Evolutionary conservation across 1,284 basidiomycete species (phyloP).

Genomic region (Ceratobasidium sp.): DNA sequence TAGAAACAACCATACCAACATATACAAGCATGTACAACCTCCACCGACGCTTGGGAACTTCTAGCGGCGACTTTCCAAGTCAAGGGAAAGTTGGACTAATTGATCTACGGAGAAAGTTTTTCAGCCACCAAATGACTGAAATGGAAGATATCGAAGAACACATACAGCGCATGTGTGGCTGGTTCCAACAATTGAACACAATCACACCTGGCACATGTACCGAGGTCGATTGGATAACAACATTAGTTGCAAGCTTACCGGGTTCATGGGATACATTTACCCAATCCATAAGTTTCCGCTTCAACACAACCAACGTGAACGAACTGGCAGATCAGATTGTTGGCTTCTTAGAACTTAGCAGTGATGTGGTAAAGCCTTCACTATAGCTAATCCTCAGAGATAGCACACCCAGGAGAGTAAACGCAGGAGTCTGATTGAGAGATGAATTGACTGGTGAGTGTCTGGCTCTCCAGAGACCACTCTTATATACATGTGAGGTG

Average conservation of each 20-base stretch:
- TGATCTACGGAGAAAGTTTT: slow-evolving; percentile 10
- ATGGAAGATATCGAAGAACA: slow-evolving; percentile 4
- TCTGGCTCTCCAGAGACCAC: too few species aligned
- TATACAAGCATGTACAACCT: slow-evolving; percentile 8
- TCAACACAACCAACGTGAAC: neutral
- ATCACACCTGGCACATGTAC: slow-evolving; percentile 2
- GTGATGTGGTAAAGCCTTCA: too few species aligned
- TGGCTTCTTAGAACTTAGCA: too few species aligned
- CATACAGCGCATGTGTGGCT: slow-evolving; percentile 5
- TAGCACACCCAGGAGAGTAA: too few species aligned
- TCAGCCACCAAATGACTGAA: slow-evolving; percentile 3
- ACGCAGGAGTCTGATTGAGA: too few species aligned
- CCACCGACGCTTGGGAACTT: slow-evolving; percentile 5
- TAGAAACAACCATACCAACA: neutral
- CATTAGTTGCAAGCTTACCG: slow-evolving; percentile 18
- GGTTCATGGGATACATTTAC: slow-evolving; percentile 25
- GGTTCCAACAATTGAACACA: slow-evolving; percentile 11
- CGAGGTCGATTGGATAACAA: slow-evolving; percentile 15
- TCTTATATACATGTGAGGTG: too few species aligned
- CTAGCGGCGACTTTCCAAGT: slow-evolving; percentile 15
- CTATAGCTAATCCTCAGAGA: too few species aligned
- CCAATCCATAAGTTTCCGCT: slow-evolving; percentile 14
- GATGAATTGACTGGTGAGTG: too few species aligned
- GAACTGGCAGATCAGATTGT: slow-evolving; percentile 5
- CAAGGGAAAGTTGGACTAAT: slow-evolving; percentile 10